phyloP scores from a whole-genome alignment of 2,329 filamentous ascomycete species.

The Xylariaceae sp. region DNA sequence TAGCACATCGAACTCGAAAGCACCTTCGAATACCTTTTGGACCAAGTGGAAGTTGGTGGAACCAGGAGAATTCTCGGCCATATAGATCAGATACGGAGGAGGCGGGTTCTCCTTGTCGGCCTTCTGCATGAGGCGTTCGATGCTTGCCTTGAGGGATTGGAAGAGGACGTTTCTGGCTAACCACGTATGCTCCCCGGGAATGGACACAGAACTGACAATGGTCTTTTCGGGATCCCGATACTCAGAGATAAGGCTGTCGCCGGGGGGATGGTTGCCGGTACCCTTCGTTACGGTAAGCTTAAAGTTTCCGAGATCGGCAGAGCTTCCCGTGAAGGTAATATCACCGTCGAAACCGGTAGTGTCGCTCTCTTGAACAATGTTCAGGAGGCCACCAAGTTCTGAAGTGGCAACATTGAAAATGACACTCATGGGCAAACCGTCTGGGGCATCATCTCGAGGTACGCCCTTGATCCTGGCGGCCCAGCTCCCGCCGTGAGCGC shows the following conservation, averaged over 20 bases:
- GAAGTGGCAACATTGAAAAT: conserved; percentile 82
- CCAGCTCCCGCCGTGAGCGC: conserved; percentile 85
- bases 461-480: conserved; percentile 81
- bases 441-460: conserved; percentile 64
- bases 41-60: conserved; percentile 80
- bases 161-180: conserved; percentile 68
- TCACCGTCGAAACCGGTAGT: conserved; percentile 50
- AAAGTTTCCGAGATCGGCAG: conserved; percentile 72
- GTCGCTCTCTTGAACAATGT: conserved; percentile 51
- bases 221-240: conserved; percentile 73
- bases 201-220: conserved; percentile 65
- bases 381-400: conserved; percentile 61
- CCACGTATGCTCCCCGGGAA: conserved; percentile 72
- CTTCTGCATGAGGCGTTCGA: conserved; percentile 46
- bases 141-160: conserved; percentile 48
- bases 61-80: conserved; percentile 64
- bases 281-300: conserved; percentile 73
- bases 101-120: conserved; percentile 61
- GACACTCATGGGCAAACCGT: conserved; percentile 68
- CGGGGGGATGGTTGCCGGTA: conserved; percentile 54
- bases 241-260: conserved; percentile 62
- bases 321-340: conserved; percentile 67
- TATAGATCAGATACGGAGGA: conserved; percentile 82
- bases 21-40: conserved; percentile 85
- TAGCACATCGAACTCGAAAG: conserved; percentile 90